Evolutionary conservation across 768 basidiomycete genomes (phyloP), one percentile per base, ranked within the genome.

Genomic region (Mycena kentingensis): DNA sequence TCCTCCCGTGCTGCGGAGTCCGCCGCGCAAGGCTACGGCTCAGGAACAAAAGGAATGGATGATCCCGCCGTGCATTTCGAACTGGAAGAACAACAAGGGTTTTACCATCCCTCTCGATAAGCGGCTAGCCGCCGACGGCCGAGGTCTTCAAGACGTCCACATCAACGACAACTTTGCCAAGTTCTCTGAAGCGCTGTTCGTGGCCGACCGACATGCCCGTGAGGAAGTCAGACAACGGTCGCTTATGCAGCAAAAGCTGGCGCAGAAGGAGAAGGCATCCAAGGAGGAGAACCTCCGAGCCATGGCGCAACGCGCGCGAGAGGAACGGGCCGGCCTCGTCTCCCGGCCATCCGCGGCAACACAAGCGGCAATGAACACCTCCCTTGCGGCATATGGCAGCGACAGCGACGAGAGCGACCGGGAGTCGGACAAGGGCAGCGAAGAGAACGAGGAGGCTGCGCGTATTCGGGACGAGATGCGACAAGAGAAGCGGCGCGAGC

Each of bases 71-170:
- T 98, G 96, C 69, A 98, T 99, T 54, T 96, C 93, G 24, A 99
- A 99, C 73, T 99, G 97, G 97, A 99, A 99, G 77, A 99, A 99
- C 77, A 98, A 98, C 84, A 99, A 98, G 73, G 97, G 97, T 81
- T 99, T 95, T 69, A 98, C 97, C 2, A 98, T 98, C 64, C 96
- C 97, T 31, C 79, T 98, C 28, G 97, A 98, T 67, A 98, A 99
- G 74, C 90, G 96, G 58, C 76, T 99, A 47, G 97, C 97, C 32
- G 96, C 97, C 3, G 97, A 98, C 69, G 96, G 96, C n/a, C 82
- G 96, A 61, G 97, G 97, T 52, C 78, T 99, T 28, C 97, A 99
- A 71, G 97, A 99, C 68, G 96, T 98, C 41, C 91, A 94, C 67
- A 99, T 99, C 68, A 99, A 99, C 62, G 97, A 99, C 71, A 93